Base-by-base conservation (phyloP, 1,284 basidiomycete species). In the Volvariella volvacea region DNA sequence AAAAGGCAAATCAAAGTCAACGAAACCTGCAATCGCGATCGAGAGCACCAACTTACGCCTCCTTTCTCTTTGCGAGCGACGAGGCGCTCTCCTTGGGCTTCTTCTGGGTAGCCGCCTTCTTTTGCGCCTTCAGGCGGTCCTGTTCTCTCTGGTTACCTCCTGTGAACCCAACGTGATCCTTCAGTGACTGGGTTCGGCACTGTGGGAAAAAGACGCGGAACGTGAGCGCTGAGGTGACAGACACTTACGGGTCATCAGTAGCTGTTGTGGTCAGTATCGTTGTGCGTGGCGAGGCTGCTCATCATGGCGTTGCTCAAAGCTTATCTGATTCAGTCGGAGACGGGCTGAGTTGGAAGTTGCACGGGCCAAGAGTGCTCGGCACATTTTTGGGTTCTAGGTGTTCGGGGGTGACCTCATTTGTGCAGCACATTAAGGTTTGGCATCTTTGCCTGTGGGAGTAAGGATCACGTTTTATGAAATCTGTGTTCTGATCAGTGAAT, bases 101-200 rank as follows among this genome's bases (percentile, higher is more conserved):
- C 61, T 82, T 83, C 42, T 61, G 61, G 4, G 51, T 51, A 2
- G 66, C 61, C 4, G 67, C 64, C 62, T 87, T 88, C 68, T 89
- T 89, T 67, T 80, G 78, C 8, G 83, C 80, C 59, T 79, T 81
- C 22, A 64, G 61, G 51, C 86, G 83, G 61, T 84, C 86, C 62
- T 66, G 72, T 14, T 89, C 86, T 44, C 86, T 78, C 61, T 89
- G 86, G 59, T 89, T 88, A 53, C 86, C 86, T 57, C 86, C 86
- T 89, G 55, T 36, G 55, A 47, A 47, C 22, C 20, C 21, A 43
- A 43, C 40, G 25, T 31, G 41, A 41, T 42, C 38, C 48, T 53
- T 51, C 40, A 55, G 50, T 52, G 44, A 55, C 28, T 39, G 14
- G 40, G 3, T 14, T 15, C n/a, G 39, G 17, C 37, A 19, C 33